phyloP scores from a whole-genome alignment of 2,329 filamentous ascomycete genomes.

The Thermoascus crustaceus region DNA sequence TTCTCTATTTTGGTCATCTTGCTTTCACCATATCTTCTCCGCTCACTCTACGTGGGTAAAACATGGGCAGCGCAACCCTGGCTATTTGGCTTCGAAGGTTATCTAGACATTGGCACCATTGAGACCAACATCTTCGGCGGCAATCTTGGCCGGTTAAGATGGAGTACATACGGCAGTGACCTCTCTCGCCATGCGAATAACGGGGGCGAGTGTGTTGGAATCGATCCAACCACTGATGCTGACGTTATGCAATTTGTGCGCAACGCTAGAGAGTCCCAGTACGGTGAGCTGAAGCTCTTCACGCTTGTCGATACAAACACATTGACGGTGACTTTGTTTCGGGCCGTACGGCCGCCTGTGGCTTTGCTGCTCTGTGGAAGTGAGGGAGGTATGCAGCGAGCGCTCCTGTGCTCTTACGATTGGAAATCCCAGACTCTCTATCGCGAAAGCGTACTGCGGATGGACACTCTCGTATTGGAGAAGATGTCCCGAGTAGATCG shows the following conservation, averaged over 20 bases:
- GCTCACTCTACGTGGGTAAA: constrained; percentile 32
- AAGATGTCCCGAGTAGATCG: constrained; percentile 28
- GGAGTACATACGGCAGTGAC: constrained; percentile 25
- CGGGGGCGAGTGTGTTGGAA: constrained; percentile 18
- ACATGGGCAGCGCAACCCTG: constrained; percentile 35
- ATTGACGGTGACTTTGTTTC: constrained; percentile 39
- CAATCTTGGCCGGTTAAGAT: constrained; percentile 26
- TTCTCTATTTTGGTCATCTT: constrained; percentile 15
- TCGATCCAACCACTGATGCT: constrained; percentile 23
- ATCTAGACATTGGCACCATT: constrained; percentile 31
- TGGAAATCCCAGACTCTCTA: constrained; percentile 34
- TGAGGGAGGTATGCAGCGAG: constrained; percentile 41
- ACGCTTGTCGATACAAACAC: constrained; percentile 36
- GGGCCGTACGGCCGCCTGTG: constrained; percentile 31
- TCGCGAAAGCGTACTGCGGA: constrained; percentile 38
- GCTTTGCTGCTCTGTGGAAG: constrained; percentile 37
- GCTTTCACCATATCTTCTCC: constrained; percentile 26
- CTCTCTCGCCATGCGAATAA: constrained; percentile 26
- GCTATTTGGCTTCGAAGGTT: constrained; percentile 38
- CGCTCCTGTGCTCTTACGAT: constrained; percentile 40
- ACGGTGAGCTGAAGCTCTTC: constrained; percentile 23
- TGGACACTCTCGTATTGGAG: constrained; percentile 32
- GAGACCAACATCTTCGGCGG: constrained; percentile 34
- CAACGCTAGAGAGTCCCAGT: constrained; percentile 14
- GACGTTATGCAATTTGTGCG: constrained; percentile 15